Evolutionary conservation across 192 early-diverging fungal genomes (phyloP).

Genomic region (Mortierella antarctica): DNA sequence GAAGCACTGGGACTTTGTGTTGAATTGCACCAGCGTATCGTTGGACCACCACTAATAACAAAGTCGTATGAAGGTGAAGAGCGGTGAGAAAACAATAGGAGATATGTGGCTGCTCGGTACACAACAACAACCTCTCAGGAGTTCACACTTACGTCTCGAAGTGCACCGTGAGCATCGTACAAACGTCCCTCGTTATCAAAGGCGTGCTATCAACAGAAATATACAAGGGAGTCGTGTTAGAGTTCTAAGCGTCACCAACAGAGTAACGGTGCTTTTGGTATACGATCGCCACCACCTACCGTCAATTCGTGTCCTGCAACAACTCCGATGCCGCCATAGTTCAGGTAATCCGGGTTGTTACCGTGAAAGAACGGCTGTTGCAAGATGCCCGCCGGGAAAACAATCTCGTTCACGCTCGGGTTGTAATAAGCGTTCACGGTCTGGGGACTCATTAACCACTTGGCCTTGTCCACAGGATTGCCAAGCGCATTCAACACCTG

Average conservation of each 20-base stretch:
- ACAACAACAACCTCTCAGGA: neutral
- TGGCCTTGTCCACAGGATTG: slow-evolving; percentile 57
- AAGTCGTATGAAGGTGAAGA: neutral
- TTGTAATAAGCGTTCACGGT: slow-evolving; percentile 71
- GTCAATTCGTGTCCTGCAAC: slow-evolving; percentile 83
- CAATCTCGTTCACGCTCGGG: slow-evolving; percentile 63
- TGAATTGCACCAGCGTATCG: slow-evolving; percentile 64
- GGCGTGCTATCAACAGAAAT: slow-evolving; percentile 60
- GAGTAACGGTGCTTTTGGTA: neutral
- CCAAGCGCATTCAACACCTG: slow-evolving; percentile 29
- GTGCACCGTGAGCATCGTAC: slow-evolving; percentile 65
- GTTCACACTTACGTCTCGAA: slow-evolving; percentile 43
- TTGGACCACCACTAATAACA: slow-evolving; percentile 75
- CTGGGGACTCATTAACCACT: slow-evolving; percentile 67
- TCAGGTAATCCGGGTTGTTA: slow-evolving; percentile 65
- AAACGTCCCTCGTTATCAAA: slow-evolving; percentile 72
- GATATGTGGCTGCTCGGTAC: no score
- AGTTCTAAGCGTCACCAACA: neutral
- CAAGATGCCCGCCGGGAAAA: slow-evolving; percentile 68
- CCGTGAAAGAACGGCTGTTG: slow-evolving; percentile 72
- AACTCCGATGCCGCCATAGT: slow-evolving; percentile 75
- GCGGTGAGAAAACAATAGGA: neutral
- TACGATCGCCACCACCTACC: slow-evolving; percentile 25
- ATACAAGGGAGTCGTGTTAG: neutral
- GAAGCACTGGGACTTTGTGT: slow-evolving; percentile 68